These are phyloP conservation scores for Podila minutissima DNA, from an alignment of 192 early-diverging fungal genomes.

Conservation along the genomic window DNA sequence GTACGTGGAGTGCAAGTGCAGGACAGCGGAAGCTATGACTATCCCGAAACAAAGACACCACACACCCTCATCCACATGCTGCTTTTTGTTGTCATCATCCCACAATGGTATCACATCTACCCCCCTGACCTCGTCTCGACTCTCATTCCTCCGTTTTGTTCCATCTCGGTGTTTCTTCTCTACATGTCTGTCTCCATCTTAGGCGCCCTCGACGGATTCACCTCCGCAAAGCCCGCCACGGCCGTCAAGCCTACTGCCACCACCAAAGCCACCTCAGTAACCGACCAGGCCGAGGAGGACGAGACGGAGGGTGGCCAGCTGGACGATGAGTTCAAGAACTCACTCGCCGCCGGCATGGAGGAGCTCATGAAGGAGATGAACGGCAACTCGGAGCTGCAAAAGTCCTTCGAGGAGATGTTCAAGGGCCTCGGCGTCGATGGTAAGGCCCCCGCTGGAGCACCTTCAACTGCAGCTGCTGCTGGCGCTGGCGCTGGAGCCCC, in stretches of 20 bases:
- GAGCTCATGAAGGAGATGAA: conserved; percentile 74
- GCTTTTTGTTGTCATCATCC: not conserved
- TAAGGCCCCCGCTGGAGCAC: conserved; percentile 16
- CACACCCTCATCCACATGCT: too few species aligned
- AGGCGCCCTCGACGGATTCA: conserved; percentile 85
- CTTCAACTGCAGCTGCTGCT: conserved; percentile 11
- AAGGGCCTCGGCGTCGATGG: conserved; percentile 48
- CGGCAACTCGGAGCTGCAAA: conserved; percentile 60
- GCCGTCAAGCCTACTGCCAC: not conserved
- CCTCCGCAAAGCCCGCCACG: conserved; percentile 53
- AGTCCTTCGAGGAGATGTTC: conserved; percentile 67
- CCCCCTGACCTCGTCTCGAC: not conserved
- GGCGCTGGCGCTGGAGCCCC: not conserved
- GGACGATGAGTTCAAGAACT: conserved; percentile 79
- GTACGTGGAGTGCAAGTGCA: conserved; percentile 10
- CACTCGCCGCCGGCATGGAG: conserved; percentile 86
- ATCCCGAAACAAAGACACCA: too few species aligned
- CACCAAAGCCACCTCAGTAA: conserved; percentile 16
- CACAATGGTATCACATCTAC: not conserved
- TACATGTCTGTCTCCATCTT: not conserved
- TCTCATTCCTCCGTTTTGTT: not conserved
- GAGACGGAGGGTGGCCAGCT: conserved; percentile 36
- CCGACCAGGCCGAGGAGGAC: conserved; percentile 26
- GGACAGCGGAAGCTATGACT: too few species aligned
- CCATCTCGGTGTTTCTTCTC: not conserved